Evolutionary conservation across 352 stramenopile genomes (phyloP).

Genomic region (Pythium aquatile): DNA sequence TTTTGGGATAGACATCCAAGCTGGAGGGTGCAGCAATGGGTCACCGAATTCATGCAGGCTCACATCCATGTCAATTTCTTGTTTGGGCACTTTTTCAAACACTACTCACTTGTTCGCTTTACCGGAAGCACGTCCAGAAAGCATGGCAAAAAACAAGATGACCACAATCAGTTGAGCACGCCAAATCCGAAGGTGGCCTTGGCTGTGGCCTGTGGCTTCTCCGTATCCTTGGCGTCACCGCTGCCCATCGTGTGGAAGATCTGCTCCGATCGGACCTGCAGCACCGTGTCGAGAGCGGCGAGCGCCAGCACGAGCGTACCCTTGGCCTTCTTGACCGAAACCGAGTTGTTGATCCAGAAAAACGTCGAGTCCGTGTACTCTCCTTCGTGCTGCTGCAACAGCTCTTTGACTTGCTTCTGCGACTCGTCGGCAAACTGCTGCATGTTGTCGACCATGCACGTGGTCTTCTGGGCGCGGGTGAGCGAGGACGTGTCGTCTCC

Average conservation of each 20-base stretch:
- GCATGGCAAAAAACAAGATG: not conserved
- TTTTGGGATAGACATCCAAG: not conserved
- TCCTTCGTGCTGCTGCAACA: constrained; percentile 31
- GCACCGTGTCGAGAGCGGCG: constrained; percentile 40
- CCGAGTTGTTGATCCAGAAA: constrained; percentile 72
- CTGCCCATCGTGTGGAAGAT: constrained; percentile 38
- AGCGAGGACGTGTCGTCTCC: constrained; percentile 13
- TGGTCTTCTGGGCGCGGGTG: constrained; percentile 38
- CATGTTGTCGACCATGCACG: constrained; percentile 47
- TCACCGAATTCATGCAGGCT: too few species aligned
- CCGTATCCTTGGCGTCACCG: constrained; percentile 1
- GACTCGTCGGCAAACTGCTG: constrained; percentile 47
- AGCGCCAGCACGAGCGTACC: constrained; percentile 40
- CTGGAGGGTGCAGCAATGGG: too few species aligned
- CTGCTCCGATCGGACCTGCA: constrained; percentile 42
- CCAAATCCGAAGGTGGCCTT: constrained; percentile 21
- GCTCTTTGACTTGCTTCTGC: constrained; percentile 44
- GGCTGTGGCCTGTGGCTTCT: constrained; percentile 1
- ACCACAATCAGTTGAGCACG: constrained; percentile 1
- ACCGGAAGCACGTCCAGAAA: not conserved
- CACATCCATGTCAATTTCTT: not conserved
- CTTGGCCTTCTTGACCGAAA: constrained; percentile 42
- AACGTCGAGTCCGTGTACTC: constrained; percentile 41
- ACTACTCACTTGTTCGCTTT: not conserved
- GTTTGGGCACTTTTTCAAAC: not conserved